Evolutionary conservation across 768 basidiomycete species (phyloP).

Genomic region (Melanogaster broomeanus): DNA sequence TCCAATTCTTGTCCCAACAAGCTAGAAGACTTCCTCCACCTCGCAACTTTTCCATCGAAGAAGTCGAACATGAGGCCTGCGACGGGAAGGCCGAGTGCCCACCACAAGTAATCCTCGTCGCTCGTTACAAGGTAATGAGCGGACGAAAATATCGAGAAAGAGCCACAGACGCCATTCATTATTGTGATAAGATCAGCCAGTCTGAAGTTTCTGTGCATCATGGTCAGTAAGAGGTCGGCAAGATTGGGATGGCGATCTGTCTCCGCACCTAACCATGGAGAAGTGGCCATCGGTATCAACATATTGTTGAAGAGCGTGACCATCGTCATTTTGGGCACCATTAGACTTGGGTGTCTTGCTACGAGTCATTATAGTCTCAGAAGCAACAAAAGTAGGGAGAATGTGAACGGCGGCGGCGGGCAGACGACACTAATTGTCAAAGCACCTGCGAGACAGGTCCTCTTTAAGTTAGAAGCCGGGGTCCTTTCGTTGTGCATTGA

Average conservation of each 20-base stretch:
- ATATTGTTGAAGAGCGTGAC: constrained; percentile 72
- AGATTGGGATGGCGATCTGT: no score
- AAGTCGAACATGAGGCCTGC: constrained; percentile 98
- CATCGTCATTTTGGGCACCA: constrained; percentile 10
- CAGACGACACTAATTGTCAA: constrained; percentile 37
- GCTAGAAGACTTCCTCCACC: constrained; percentile 94
- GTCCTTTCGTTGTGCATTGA: no score
- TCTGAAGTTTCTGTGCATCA: constrained; percentile 80
- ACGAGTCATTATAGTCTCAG: constrained; percentile 20
- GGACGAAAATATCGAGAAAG: constrained; percentile 91
- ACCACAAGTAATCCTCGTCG: constrained; percentile 79
- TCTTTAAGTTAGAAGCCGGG: constrained; percentile 6
- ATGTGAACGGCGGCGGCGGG: constrained; percentile 6
- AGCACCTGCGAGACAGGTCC: no score
- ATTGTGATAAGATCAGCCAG: constrained; percentile 98
- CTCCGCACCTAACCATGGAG: constrained; percentile 84
- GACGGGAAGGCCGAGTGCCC: constrained; percentile 85
- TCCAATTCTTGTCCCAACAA: constrained; percentile 98
- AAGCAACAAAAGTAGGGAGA: constrained; percentile 1
- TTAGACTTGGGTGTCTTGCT: constrained; percentile 31
- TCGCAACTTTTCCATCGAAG: constrained; percentile 94
- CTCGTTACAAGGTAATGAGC: constrained; percentile 84
- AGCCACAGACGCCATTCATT: constrained; percentile 98
- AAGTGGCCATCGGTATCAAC: constrained; percentile 93
- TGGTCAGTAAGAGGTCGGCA: constrained; percentile 23